Evolutionary conservation across 2,329 filamentous ascomycete species (phyloP), one percentile per base, ranked within the genome.

Genomic region (Pseudofabraea citricarpa): DNA sequence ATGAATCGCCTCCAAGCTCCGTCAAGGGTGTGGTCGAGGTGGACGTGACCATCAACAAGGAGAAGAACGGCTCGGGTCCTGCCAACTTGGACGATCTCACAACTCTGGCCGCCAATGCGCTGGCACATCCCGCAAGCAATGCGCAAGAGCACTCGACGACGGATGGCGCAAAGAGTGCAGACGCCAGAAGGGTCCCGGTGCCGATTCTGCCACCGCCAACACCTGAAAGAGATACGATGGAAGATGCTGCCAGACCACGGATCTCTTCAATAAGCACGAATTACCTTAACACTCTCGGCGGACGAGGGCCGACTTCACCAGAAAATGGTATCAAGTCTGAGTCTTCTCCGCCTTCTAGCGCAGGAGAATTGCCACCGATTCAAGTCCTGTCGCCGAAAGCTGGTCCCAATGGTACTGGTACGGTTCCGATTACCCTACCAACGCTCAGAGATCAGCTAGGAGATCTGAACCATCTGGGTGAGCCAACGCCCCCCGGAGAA

Each of bases 1-100:
- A 64, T 43, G 64, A 68, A 42, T 68, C 68, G 12, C 66, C 70
- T 36, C 66, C 69, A 49, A 60, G 21, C 23, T 36, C 44, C 3
- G 24, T 44, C 36, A 53, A 53, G 22, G 53, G 48, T 12, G 49
- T 49, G 21, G 40, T 37, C 43, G 57, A 64, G 21, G 15, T 22
- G 13, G n/a, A n/a, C n/a, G 12, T n/a, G 13, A 6, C 15, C 12
- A n/a, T 15, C 15, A 21, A 36, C 7, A 19, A 36, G 19, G n/a
- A 36, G 18, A 22, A 22, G 21, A 23, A 22, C 35, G 19, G 29
- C 18, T 29, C 12, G 22, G 37, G 19, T 23, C 20, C n/a, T 9
- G 15, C 21, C 19, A 31, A 23, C 23, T 22, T n/a, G n/a, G n/a
- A 4, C 19, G 43, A 43, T 9, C 36, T 50, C 6, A 31, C 32